Base-by-base conservation (phyloP, 1,139 yeast species). In the Hansenula lynferdii region DNA sequence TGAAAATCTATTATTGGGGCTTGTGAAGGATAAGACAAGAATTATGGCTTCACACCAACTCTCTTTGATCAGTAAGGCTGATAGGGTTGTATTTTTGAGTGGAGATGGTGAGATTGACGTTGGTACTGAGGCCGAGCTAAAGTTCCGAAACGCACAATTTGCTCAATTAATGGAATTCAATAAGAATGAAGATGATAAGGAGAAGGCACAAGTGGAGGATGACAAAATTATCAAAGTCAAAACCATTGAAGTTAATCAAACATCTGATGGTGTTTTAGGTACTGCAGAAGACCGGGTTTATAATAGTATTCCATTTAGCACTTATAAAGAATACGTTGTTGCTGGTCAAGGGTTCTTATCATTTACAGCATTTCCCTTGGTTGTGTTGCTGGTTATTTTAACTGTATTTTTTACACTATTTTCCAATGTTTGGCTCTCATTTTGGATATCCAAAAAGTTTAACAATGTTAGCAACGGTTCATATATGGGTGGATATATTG, bases 31-130 rank as follows among this genome's bases (percentile, higher is more conserved):
- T n/a, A 78, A 74, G 51, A 87, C 96, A 0, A 69, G 95, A 46
- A 57, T 87, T 18, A 67, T 86, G 53, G 95, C 94, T 0, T 86
- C 96, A 0, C 96, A 85, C 60, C 95, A 86, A 55, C 64, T 85
- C 39, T 72, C 86, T 4, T 66, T 85, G 48, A 70, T 85, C 42
- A 73, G 72, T 17, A 60, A 69, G 35, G 94, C 94, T 5, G 85
- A 81, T 53, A 67, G 80, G 42, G 68, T 86, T 24, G 62, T 85
- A 14, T 86, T 79, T 49, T 56, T 85, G 49, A 77, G 77, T 41
- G 75, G 75, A 4, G 77, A 76, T 53, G 90, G 89, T 3, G 53
- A 71, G 3, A 57, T 77, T 28, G 75, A 75, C 39, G 61, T 76
- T 30, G 95, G 89, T 10, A 69, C 82, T 1, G 53, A 53, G 19